Evolutionary conservation across 2,329 filamentous ascomycete species (phyloP).

Genomic region (Scytalidium sp.): DNA sequence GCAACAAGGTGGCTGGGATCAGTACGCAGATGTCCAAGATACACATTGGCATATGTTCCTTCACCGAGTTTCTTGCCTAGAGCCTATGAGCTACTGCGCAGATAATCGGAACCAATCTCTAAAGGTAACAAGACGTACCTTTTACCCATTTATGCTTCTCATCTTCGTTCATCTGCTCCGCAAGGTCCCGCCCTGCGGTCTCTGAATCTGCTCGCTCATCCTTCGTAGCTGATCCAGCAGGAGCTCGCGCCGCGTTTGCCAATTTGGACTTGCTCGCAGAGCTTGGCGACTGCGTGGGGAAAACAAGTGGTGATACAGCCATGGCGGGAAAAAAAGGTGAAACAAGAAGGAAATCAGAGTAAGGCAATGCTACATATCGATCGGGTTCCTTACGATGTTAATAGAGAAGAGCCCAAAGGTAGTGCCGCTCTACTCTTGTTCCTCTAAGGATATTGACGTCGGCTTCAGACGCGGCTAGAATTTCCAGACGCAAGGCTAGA

Average conservation of each 20-base stretch:
- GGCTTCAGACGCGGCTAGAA: not conserved
- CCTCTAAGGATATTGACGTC: not conserved
- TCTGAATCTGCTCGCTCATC: slow-evolving; percentile 8
- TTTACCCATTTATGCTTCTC: slow-evolving; percentile 89
- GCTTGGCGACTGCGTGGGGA: slow-evolving; percentile 5
- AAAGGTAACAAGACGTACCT: slow-evolving; percentile 50
- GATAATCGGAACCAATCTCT: too few species aligned
- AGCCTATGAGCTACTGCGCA: slow-evolving; percentile 5
- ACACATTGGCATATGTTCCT: slow-evolving; percentile 96
- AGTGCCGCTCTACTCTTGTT: too few species aligned
- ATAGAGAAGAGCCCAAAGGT: too few species aligned
- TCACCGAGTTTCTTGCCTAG: slow-evolving; percentile 87
- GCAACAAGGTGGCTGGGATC: slow-evolving; percentile 77
- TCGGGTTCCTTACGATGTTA: too few species aligned
- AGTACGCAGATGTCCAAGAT: slow-evolving; percentile 74
- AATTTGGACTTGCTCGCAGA: slow-evolving; percentile 9
- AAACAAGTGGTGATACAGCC: slow-evolving; percentile 15
- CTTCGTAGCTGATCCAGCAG: slow-evolving; percentile 15
- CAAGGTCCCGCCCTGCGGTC: slow-evolving; percentile 47
- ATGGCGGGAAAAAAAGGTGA: slow-evolving; percentile 4
- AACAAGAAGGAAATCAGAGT: not conserved
- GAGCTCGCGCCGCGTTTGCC: not conserved
- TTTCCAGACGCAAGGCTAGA: not conserved
- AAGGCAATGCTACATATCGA: not conserved
- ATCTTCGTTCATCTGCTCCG: slow-evolving; percentile 79